Evolutionary conservation across 352 stramenopile species (phyloP), one percentile per base, ranked within the genome.

Genomic region (Phytophthora pistaciae): DNA sequence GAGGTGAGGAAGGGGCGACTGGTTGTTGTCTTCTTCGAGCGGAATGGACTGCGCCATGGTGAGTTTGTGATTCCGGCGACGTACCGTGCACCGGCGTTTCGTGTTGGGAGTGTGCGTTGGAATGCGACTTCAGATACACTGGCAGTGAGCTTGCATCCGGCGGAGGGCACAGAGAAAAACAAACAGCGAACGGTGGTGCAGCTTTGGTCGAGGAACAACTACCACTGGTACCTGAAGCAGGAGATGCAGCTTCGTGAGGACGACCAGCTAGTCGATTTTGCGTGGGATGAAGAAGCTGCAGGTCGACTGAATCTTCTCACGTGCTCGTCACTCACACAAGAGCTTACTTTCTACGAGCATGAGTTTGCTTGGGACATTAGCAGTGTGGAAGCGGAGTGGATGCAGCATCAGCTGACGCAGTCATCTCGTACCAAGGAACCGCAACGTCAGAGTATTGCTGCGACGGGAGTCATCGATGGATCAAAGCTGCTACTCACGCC

Each of bases 201-300:
- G 58, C 59, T 95, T 11, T 96, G 87, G 87, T 85, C 82, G 21
- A 79, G 90, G 18, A 85, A 74, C 64, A 96, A 96, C 54, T 95
- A 95, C 60, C 88, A 93, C 56, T 96, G 90, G 90, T 95, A 92
- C 44, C 64, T 94, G 44, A 95, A 95, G 57, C 88, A 94, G 52
- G 84, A 95, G 64, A 61, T 67, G 23, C 60, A 66, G 63, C 74
- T 79, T 44, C 55, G 56, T 23, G 46, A 3, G 29, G 64, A 71
- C 7, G 16, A 72, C 10, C 55, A 66, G 3, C 66, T 90, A 21
- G 42, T 76, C n/a, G 67, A 55, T 49, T 84, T 86, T 23, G 40
- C 58, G 1, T 94, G 88, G 88, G 85, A 95, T 55, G 74, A 84
- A 8, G 88, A 95, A 52, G 48, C 61, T 5, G 62, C 82, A 3